Percentiles rank a stretch among this genome's conserved stretches.
Conservation (phyloP, 1,139 yeast genomes). For the Yamadazyma triangularis region DNA sequence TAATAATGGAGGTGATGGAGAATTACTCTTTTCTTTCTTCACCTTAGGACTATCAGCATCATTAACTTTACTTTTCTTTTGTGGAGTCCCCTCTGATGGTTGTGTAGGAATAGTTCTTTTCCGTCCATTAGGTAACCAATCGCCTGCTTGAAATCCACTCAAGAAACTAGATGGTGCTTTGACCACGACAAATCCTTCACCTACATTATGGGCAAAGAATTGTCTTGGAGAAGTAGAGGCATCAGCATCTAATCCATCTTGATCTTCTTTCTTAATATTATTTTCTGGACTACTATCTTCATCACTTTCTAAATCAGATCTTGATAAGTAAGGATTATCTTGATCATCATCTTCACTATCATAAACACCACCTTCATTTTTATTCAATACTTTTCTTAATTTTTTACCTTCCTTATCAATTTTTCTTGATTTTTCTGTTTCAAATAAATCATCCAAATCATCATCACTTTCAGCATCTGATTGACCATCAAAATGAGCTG, state of each 20-base stretch:
- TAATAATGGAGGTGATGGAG: constrained; percentile 13
- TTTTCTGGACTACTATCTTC: constrained; percentile 36
- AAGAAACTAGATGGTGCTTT: constrained; percentile 62
- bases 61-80: constrained; percentile 28
- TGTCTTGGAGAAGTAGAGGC: constrained; percentile 20
- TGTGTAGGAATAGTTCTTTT: constrained; percentile 24
- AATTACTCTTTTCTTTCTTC: constrained; percentile 8
- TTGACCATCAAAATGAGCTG: constrained; percentile 67
- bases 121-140: constrained; percentile 73
- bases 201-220: constrained; percentile 45
- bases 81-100: constrained; percentile 20
- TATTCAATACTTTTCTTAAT: constrained; percentile 75
- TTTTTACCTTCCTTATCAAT: constrained; percentile 91
- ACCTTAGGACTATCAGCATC: not conserved
- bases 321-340: constrained; percentile 75
- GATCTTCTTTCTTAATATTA: constrained; percentile 42
- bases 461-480: constrained; percentile 46
- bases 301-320: constrained; percentile 62
- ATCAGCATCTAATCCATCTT: constrained; percentile 19
- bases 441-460: constrained; percentile 63
- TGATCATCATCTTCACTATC: constrained; percentile 74
- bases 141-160: constrained; percentile 69
- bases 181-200: constrained; percentile 64
- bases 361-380: constrained; percentile 86
- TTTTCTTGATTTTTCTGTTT: constrained; percentile 57